Percentiles rank a stretch among this genome's conserved stretches.
Evolutionary conservation across 371 early-diverging fungal genomes (phyloP).

Genomic region (Globomyces sp.): DNA sequence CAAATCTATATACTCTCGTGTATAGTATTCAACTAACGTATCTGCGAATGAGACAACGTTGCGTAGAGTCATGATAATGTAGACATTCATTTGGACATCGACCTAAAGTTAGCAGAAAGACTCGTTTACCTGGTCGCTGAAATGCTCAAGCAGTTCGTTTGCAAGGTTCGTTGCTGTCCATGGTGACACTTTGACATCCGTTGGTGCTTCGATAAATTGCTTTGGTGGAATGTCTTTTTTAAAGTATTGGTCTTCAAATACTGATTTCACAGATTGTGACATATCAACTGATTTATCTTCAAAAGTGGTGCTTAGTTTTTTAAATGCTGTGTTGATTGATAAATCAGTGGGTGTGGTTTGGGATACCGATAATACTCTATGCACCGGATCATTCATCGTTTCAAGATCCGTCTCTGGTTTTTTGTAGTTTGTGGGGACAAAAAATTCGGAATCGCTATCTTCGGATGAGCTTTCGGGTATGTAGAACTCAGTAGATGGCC

Average conservation of each 20-base stretch:
- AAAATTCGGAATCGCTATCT: neutral
- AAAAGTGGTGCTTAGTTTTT: neutral
- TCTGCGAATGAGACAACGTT: neutral
- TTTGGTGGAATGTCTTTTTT: neutral
- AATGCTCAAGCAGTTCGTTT: conserved; percentile 4
- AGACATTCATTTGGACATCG: conserved; percentile 12
- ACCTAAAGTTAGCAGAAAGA: neutral
- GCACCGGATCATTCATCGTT: neutral
- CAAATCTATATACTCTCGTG: conserved; percentile 2
- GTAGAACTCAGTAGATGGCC: neutral
- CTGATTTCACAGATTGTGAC: neutral
- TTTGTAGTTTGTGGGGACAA: neutral
- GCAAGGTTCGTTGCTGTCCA: neutral
- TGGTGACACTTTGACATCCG: neutral
- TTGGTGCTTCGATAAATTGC: neutral
- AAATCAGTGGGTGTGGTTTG: conserved; percentile 1
- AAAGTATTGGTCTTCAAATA: neutral
- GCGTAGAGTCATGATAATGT: conserved; percentile 6
- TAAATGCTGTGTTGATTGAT: neutral
- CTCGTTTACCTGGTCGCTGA: neutral
- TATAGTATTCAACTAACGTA: neutral
- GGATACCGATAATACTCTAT: neutral
- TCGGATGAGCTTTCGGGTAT: neutral
- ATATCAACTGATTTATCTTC: neutral
- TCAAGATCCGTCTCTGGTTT: neutral